Evolutionary conservation across 305 asterid genomes (phyloP).

Genomic region (Fraxinus xanthoxyloides): DNA sequence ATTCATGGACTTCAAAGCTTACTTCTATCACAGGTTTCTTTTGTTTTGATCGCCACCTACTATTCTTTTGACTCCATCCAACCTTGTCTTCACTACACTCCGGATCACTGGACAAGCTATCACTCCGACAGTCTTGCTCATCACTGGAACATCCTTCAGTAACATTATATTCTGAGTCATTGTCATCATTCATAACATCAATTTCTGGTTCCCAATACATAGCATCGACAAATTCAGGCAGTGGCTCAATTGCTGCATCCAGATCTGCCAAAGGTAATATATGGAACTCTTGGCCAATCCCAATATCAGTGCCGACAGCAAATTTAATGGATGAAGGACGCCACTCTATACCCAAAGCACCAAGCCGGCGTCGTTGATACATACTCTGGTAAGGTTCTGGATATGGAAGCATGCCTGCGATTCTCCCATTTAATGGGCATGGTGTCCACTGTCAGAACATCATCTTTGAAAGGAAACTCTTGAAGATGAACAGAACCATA

Average conservation of each 20-base stretch:
- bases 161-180: constrained; percentile 83
- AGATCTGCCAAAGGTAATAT: constrained; percentile 85
- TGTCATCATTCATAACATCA: constrained; percentile 78
- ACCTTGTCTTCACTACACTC: constrained; percentile 55
- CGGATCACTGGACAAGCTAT: constrained; percentile 55
- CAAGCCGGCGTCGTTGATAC: constrained; percentile 84
- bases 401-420: constrained; percentile 93
- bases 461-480: constrained; percentile 12
- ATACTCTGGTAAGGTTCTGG: constrained; percentile 95
- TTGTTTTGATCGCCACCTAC: constrained; percentile 68
- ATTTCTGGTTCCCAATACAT: constrained; percentile 96
- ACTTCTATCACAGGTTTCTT: constrained; percentile 68
- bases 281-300: constrained; percentile 75
- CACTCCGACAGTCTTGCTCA: constrained; percentile 55
- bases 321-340: constrained; percentile 82
- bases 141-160: constrained; percentile 71
- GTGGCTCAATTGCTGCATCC: constrained; percentile 73
- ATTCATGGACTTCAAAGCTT: constrained; percentile 37
- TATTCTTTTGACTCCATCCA: constrained; percentile 48
- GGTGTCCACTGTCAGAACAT: constrained; percentile 24
- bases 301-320: constrained; percentile 84
- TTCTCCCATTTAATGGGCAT: constrained; percentile 23
- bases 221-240: constrained; percentile 79
- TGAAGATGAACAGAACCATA: constrained; percentile 11
- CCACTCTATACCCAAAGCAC: constrained; percentile 94